These are phyloP conservation scores for Populus deltoides DNA, from an alignment of 345 rosid genomes.

Conservation along the genomic window DNA sequence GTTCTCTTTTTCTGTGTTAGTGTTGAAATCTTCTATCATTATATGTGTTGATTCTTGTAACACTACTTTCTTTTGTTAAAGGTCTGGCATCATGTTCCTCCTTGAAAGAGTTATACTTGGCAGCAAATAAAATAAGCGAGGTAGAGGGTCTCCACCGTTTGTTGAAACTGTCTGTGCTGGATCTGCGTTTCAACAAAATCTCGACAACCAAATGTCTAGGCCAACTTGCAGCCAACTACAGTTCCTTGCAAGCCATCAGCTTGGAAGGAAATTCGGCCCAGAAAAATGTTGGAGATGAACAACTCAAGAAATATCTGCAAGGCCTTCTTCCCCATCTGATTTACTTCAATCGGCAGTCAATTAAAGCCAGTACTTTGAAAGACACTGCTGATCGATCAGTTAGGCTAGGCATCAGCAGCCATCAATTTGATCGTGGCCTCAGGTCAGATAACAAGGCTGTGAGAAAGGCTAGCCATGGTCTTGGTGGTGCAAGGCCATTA, in stretches of 20 bases:
- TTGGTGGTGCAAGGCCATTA: slow-evolving; percentile 32
- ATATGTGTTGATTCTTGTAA: not conserved
- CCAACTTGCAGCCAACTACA: slow-evolving; percentile 96
- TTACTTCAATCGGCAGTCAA: slow-evolving; percentile 75
- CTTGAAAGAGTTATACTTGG: slow-evolving; percentile 87
- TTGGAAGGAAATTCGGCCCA: slow-evolving; percentile 97
- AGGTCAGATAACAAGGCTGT: slow-evolving; percentile 59
- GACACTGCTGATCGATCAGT: slow-evolving; percentile 65
- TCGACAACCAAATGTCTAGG: slow-evolving; percentile 82
- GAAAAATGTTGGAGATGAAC: slow-evolving; percentile 94
- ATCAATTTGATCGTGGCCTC: slow-evolving; percentile 57
- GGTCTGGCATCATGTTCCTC: slow-evolving; percentile 96
- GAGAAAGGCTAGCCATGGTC: slow-evolving; percentile 60
- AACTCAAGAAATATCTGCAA: slow-evolving; percentile 70
- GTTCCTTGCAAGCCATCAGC: slow-evolving; percentile 88
- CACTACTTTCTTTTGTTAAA: slow-evolving; percentile 10
- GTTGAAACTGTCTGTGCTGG: slow-evolving; percentile 72
- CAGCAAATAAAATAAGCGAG: slow-evolving; percentile 89
- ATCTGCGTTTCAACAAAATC: slow-evolving; percentile 87
- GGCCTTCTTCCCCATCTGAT: slow-evolving; percentile 80
- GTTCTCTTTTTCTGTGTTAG: not conserved
- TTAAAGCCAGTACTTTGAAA: slow-evolving; percentile 49
- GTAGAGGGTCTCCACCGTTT: slow-evolving; percentile 97
- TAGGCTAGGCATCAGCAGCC: slow-evolving; percentile 56
- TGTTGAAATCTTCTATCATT: not conserved